Evolutionary conservation across 2,329 filamentous ascomycete species (phyloP).

Genomic region (Herpotrichia juniperi): DNA sequence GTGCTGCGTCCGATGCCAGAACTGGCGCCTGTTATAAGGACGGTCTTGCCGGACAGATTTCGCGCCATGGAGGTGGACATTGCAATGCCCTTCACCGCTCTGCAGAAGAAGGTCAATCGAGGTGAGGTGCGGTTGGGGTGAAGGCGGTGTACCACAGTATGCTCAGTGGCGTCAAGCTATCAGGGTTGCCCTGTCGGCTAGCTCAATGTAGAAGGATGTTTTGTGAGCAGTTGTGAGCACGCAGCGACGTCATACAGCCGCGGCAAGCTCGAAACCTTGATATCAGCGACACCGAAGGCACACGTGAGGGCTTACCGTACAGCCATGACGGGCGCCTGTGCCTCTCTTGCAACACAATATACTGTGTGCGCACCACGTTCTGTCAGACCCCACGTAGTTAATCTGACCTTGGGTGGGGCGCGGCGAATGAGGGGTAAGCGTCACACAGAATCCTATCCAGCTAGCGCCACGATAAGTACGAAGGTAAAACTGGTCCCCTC

Average conservation of each 20-base stretch:
- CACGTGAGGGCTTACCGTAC: not conserved
- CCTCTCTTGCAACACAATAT: too few species aligned
- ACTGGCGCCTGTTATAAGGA: conserved; percentile 88
- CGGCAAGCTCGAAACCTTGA: not conserved
- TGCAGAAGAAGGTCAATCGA: not conserved
- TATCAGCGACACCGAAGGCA: not conserved
- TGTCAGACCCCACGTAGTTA: not conserved
- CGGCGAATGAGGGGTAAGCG: conserved; percentile 1
- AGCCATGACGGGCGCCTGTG: not conserved
- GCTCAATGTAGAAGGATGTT: too few species aligned
- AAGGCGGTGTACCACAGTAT: too few species aligned
- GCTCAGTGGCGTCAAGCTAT: too few species aligned
- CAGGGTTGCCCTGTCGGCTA: too few species aligned
- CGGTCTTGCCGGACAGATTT: conserved; percentile 87
- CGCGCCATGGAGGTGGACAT: conserved; percentile 66
- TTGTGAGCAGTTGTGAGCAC: too few species aligned
- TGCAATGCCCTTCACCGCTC: not conserved
- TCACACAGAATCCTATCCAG: not conserved
- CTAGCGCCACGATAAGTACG: not conserved
- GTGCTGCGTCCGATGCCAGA: conserved; percentile 84
- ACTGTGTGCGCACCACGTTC: not conserved
- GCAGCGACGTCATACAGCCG: not conserved
- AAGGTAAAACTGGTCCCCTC: not conserved
- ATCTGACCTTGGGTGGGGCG: not conserved
- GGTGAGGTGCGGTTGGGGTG: too few species aligned